Evolutionary conservation across 139 green algal genomes (phyloP), one percentile per base, ranked within the genome.

Genomic region (Spirogloea muscicola): DNA sequence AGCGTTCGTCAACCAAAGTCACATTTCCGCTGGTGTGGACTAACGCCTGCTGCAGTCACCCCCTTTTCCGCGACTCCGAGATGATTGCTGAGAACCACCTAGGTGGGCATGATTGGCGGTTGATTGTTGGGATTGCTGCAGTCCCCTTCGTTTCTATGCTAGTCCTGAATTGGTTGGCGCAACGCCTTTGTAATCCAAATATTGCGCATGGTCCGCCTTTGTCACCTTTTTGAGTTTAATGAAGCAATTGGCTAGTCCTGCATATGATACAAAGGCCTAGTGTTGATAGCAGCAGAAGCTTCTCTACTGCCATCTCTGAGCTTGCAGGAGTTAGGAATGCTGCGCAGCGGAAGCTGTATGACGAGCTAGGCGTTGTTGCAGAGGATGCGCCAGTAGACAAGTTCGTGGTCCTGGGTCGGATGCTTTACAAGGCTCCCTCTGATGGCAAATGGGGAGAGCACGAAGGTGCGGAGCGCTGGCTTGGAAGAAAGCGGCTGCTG

Each of bases 11-110:
- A 10, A 58, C 37, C 70, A 98, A 98, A 75, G 93, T 98, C 49
- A 98, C 94, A 0, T 98, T 98, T 70, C 94, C 94, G 5, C 13
- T 71, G 1, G 89, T 96, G 46, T 97, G 93, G 93, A 98, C 93
- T 42, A 98, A 98, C 85, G 96, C 94, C 0, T 98, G 94, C 85
- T 98, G 94, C 88, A 91, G 77, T 61, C 94, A 98, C 82, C 94
- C 85, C 18, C 82, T 98, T 61, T 80, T 91, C 63, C 91, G 90
- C 1, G 86, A 95, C 36, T 21, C 57, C 0, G 82, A 87, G 61
- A 60, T 76, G 57, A 48, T 71, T 27, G 58, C 51, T 44, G 77
- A 48, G 21, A 58, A 78, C 39, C 5, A 64, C 21, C 52, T 68
- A 25, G 70, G 76, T 79, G 43, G n/a, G n/a, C n/a, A n/a, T n/a